Evolutionary conservation across 495 filamentous ascomycete genomes (phyloP).

Genomic region (Chlorociboria aeruginascens): DNA sequence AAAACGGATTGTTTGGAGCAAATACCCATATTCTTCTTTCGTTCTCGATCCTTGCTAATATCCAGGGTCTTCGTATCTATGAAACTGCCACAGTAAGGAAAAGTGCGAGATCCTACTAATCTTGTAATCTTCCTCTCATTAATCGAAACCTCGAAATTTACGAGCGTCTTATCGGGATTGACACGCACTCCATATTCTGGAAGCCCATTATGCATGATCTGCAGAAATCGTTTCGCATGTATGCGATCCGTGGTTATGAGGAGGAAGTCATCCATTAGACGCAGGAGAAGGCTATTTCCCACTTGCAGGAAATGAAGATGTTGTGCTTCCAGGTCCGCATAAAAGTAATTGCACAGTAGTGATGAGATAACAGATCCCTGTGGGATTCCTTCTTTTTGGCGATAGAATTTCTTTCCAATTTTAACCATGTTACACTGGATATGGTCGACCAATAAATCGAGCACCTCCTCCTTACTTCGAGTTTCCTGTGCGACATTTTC

Average conservation of each 20-base stretch:
- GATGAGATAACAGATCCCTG: slow-evolving; percentile 85
- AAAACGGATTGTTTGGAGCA: neutral
- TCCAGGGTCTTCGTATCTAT: slow-evolving; percentile 72
- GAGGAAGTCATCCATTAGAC: slow-evolving; percentile 87
- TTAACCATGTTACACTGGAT: slow-evolving; percentile 74
- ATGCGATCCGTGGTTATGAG: slow-evolving; percentile 60
- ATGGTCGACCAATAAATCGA: slow-evolving; percentile 63
- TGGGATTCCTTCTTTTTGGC: slow-evolving; percentile 81
- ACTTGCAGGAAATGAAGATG: slow-evolving; percentile 51
- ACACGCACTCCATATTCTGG: slow-evolving; percentile 71
- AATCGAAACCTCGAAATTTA: slow-evolving; percentile 65
- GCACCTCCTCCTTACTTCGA: slow-evolving; percentile 44
- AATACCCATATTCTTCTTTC: slow-evolving; percentile 12
- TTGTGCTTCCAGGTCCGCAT: slow-evolving; percentile 67
- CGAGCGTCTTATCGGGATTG: slow-evolving; percentile 67
- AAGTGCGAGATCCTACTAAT: slow-evolving; percentile 34
- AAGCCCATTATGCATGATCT: slow-evolving; percentile 67
- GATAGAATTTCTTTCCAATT: slow-evolving; percentile 80
- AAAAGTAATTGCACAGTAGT: slow-evolving; percentile 87
- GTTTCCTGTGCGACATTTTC: slow-evolving; percentile 43
- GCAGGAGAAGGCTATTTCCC: slow-evolving; percentile 53
- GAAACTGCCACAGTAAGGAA: slow-evolving; percentile 79
- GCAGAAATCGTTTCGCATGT: slow-evolving; percentile 58
- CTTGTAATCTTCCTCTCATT: slow-evolving; percentile 41
- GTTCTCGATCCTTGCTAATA: slow-evolving; percentile 28